Base-by-base conservation (phyloP, 495 filamentous ascomycete genomes). In the Xylaria cubensis region DNA sequence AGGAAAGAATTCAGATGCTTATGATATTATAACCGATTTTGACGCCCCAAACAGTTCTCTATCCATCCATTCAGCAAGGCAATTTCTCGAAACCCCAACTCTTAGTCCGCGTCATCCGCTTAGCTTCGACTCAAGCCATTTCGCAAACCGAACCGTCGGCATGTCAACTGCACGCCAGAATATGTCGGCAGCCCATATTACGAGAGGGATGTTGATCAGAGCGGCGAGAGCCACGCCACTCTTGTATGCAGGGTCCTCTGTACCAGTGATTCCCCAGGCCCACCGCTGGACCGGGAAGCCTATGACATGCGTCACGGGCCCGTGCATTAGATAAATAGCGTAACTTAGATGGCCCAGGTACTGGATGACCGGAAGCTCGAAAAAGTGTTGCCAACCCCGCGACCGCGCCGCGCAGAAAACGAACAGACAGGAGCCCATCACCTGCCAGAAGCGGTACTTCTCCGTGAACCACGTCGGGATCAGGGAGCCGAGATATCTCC, bases 311-410 rank as follows among this genome's bases (percentile, higher is more conserved):
- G 81, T 70, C 0, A 86, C 80, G 17, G 86, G 86, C 0, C 86
- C 86, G 74, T 88, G 86, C 77, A 87, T 80, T 24, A 88, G 79
- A 70, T 88, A 88, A 12, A 88, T 72, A 41, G 84, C 81, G 71
- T 85, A 88, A 65, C 82, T 85, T 58, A 87, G 86, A 66, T 78
- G 80, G 56, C 85, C 86, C 10, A 88, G 75, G 74, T 88, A 88
- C 72, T 86, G 84, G 15, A 81, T 77, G 6, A 70, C 21, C 5
- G 69, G 26, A 21, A 73, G 69, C 46, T 80, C 80, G 64, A 85
- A 84, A 36, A 82, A 61, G 48, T 74, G 72, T 74, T 80, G 80
- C 82, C 81, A 84, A 10, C 70, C 72, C 5, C 71, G 67, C 15
- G 77, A 79, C 21, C 80, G 79, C 24, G 76, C 77, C 39, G 80